These are phyloP conservation scores for Solanum chiquidenum DNA, from an alignment of 257 asterid species.

Conservation along the genomic window DNA sequence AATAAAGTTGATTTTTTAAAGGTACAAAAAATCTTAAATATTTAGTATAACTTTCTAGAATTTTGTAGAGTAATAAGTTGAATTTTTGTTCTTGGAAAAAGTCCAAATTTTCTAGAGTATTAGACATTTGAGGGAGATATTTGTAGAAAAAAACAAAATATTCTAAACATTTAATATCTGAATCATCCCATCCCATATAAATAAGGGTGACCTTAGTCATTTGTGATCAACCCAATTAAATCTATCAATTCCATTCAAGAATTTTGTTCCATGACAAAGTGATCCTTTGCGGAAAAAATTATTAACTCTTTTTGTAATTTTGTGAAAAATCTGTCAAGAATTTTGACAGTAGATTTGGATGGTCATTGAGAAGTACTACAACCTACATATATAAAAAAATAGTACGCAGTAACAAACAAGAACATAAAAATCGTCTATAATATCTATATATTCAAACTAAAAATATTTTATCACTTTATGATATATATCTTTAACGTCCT, in stretches of 20 bases:
- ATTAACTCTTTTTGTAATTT: no score
- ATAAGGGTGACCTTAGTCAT: background rate
- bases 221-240: no score
- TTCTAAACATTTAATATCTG: no score
- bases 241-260: no score
- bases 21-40: background rate
- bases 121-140: background rate
- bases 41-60: background rate
- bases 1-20: no score
- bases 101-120: background rate
- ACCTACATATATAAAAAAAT: background rate
- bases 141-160: background rate
- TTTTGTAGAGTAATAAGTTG: background rate
- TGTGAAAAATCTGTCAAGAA: conserved; percentile 39
- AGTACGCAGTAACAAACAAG: background rate
- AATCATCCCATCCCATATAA: no score
- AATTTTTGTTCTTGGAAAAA: background rate
- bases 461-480: background rate
- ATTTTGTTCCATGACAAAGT: no score
- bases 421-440: background rate
- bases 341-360: conserved; percentile 76
- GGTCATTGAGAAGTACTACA: conserved; percentile 37
- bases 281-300: no score
- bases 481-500: conserved; percentile 39
- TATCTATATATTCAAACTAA: background rate